Evolutionary conservation across 352 stramenopile species (phyloP).

Genomic region (Pythium rishiriense): DNA sequence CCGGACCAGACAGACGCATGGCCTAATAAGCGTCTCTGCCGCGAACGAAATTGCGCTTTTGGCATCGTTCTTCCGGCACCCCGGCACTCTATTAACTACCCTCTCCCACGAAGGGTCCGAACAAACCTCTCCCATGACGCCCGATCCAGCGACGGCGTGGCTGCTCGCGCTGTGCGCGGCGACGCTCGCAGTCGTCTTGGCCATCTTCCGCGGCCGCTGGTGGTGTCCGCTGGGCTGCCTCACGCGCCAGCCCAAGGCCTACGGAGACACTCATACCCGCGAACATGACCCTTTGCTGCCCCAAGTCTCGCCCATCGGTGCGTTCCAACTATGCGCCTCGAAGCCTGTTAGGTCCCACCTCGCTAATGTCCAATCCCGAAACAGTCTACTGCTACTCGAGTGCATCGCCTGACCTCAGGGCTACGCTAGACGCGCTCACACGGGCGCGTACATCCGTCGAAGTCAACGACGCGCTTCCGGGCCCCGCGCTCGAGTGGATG

Average conservation of each 20-base stretch:
- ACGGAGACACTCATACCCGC: conserved; percentile 11
- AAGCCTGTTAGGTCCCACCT: too few relatives aligned
- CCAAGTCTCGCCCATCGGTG: conserved; percentile 19
- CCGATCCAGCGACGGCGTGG: background rate
- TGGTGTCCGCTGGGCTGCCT: conserved; percentile 23
- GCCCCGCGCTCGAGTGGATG: conserved; percentile 27
- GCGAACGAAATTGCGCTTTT: background rate
- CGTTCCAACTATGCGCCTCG: background rate
- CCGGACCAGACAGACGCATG: background rate
- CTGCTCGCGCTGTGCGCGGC: conserved; percentile 9
- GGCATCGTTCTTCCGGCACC: background rate
- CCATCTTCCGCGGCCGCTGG: conserved; percentile 1
- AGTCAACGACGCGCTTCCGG: conserved; percentile 21
- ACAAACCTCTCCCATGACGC: background rate
- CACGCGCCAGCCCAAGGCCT: conserved; percentile 22
- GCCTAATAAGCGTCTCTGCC: conserved; percentile 5
- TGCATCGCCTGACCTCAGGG: conserved; percentile 8
- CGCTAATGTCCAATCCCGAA: background rate
- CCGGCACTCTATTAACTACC: background rate
- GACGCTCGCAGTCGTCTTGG: conserved; percentile 3
- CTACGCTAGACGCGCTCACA: conserved; percentile 13
- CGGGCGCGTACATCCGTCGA: conserved; percentile 15
- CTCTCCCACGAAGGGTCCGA: background rate
- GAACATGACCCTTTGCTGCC: conserved; percentile 20
- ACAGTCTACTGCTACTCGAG: conserved; percentile 21